phyloP scores from a whole-genome alignment of 73 alveolate genomes.

The Tetrahymena elliotti region DNA sequence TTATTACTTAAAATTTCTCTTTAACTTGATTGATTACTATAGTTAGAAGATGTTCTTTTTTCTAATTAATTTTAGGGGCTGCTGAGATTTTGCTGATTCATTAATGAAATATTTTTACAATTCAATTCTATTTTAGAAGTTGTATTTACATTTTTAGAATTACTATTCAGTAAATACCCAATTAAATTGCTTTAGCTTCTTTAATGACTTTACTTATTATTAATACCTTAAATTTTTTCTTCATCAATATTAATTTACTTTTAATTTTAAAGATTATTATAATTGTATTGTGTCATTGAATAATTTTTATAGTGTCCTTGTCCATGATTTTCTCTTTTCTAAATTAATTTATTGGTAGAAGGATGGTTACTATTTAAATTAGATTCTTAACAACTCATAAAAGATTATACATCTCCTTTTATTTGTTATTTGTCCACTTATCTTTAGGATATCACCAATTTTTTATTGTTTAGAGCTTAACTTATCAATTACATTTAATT shows the following conservation, averaged over 20 bases:
- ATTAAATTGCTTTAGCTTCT: not conserved
- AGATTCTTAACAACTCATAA: not conserved
- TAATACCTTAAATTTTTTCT: not conserved
- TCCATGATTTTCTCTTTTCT: not conserved
- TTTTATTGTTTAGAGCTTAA: not conserved
- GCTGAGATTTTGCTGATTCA: not conserved
- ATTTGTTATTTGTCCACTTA: not conserved
- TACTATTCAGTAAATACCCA: not conserved
- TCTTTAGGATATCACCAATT: not conserved
- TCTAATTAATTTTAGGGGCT: not conserved
- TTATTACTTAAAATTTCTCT: not conserved
- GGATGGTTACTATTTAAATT: not conserved
- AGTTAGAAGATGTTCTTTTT: not conserved
- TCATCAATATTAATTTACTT: not conserved
- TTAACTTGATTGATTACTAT: not conserved
- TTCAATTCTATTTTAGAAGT: not conserved
- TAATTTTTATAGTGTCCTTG: not conserved
- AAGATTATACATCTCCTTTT: not conserved
- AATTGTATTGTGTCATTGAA: not conserved
- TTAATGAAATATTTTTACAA: not conserved
- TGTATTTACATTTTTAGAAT: not conserved
- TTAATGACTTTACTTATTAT: no score
- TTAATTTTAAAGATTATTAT: not conserved
- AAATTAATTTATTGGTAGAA: not conserved
- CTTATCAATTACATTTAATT: not conserved